Evolutionary conservation across 73 alveolate genomes (phyloP), one percentile per base, ranked within the genome.

Genomic region (Paramecium biaurelia): DNA sequence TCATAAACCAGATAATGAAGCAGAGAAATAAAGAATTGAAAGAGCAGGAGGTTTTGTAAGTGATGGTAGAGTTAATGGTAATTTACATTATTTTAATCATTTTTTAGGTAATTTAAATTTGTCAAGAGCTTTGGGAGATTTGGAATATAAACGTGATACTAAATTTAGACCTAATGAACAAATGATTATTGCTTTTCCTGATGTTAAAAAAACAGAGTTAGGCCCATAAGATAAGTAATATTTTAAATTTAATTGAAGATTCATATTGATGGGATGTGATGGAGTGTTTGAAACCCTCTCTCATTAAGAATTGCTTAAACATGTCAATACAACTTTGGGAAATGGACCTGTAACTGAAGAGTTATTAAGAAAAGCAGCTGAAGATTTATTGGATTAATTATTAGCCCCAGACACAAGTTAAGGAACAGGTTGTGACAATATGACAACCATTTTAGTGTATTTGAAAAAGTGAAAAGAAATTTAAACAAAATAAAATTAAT

Each of bases 361-460:
- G 7, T 2, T 32, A 67, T 42, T 74, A 18, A 43, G 4, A 9
- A 58, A 24, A 86, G 76, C 92, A 24, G 94, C 90, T 35, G 98
- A 94, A 67, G 92, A 94, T 47, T 58, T 94, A 89, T 79, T 96
- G 45, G 98, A 96, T 58, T 76, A 95, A 24, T 92, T 95, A 79
- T 70, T 93, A 53, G 98, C 98, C 7, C 63, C 92, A 35, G 98
- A 95, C 28, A 18, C 67, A 32, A 26, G 57, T 24, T 53, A 92
- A 38, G 98, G 96, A 79, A 94, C 86, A 30, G 99, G 98, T 15
- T 95, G 98, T 58, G 99, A 96, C 89, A 96, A 96, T 85, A 96
- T 95, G 98, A 95, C 97, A 58, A 82, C 92, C 21, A 87, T 94
- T 42, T 70, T 95, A 28, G 95, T 96, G 1, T 56, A 56, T 86